Base-by-base conservation (phyloP, 352 stramenopile genomes). In the Phytophthora nicotianae region DNA sequence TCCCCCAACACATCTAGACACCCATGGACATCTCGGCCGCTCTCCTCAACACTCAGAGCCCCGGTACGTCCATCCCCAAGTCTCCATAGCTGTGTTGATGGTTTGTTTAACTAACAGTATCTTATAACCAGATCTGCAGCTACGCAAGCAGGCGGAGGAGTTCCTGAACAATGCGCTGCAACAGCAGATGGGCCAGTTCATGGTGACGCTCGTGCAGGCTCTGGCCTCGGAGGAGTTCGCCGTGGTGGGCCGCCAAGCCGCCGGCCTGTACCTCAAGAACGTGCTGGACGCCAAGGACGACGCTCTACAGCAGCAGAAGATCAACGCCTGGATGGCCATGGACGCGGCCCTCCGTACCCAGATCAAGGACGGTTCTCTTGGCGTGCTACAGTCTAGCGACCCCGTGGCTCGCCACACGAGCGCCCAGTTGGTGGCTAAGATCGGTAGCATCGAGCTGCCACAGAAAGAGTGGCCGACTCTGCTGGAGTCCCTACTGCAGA, bases 381-480 rank as follows among this genome's bases (percentile, higher is more conserved):
- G 73, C 20, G 83, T 91, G 56, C 65, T 95, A 16, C 57, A 78
- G 60, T 89, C 83, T 24, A 81, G 29, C 27, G 82, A 95, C 55
- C 47, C 78, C 4, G 74, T 88, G 19, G 86, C 86, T 40, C 81
- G 83, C 45, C 86, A 95, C 74, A 95, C 86, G 32, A 96, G 90
- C 40, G 95, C 95, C 8, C 90, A 98, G 62, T 84, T 98, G 8
- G 88, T 98, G 40, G 91, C 95, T 20, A 97, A 98, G 79, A 88
- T 98, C 55, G 96, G 93, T 41, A 84, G 90, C 19, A 91, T 99
- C 16, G 96, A 99, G 73, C 69, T 98, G 14, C 92, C 95, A n/a
- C 76, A 76, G 46, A 91, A 97, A 54, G 72, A 98, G 75, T 99
- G 97, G 97, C 93, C 95, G 1, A 81, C 90, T 35, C 88, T 99